Percentiles rank a stretch among this genome's conserved stretches.
phyloP scores from a whole-genome alignment of 192 early-diverging fungal species.

The Obelidium mucronatum region DNA sequence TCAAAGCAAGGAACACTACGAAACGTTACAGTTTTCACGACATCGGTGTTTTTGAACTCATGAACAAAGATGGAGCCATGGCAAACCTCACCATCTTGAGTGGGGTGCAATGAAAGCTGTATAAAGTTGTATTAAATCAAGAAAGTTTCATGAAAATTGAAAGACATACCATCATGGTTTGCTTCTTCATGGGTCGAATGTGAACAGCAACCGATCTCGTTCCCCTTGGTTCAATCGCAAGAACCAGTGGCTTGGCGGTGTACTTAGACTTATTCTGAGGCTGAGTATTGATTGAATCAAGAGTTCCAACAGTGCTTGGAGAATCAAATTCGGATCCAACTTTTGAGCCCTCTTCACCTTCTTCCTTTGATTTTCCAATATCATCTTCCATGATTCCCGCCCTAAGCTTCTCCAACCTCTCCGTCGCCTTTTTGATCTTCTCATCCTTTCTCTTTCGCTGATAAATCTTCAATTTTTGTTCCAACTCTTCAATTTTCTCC shows the following conservation, averaged over 20 bases:
- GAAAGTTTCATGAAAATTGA: neutral
- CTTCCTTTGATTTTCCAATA: constrained; percentile 40
- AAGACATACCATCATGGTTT: neutral
- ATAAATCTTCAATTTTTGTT: constrained; percentile 98
- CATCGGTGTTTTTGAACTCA: constrained; percentile 85
- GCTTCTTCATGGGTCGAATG: constrained; percentile 57
- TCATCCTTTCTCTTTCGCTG: constrained; percentile 85
- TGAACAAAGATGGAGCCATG: constrained; percentile 72
- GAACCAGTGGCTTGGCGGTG: constrained; percentile 38
- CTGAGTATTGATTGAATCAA: constrained; percentile 7
- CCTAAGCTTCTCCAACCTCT: constrained; percentile 79
- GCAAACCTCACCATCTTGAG: constrained; percentile 44
- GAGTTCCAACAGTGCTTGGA: neutral
- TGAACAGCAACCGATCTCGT: constrained; percentile 71
- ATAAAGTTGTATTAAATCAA: neutral
- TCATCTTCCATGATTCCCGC: constrained; percentile 51
- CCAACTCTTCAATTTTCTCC: constrained; percentile 94
- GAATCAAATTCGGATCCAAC: neutral
- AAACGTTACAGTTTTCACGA: constrained; percentile 72
- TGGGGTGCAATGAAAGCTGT: neutral
- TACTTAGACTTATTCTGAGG: constrained; percentile 34
- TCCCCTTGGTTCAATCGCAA: constrained; percentile 71
- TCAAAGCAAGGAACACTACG: constrained; percentile 62
- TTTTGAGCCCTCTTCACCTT: neutral
- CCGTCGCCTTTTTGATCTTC: constrained; percentile 84